Base-by-base conservation (phyloP, 441 rosid species). In the Breynia disticha region DNA sequence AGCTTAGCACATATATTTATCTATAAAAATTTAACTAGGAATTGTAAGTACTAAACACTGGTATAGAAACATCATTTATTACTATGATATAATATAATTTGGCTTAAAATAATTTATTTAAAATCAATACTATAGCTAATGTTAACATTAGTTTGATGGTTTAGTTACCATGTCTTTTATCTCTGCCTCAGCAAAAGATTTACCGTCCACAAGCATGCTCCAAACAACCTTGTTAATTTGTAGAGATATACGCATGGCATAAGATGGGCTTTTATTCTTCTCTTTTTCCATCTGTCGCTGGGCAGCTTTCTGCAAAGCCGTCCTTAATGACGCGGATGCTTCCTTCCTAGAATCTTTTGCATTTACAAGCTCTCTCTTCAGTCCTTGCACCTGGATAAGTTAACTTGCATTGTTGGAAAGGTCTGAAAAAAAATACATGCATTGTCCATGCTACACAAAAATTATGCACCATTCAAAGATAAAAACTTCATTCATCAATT, bases 151-250 rank as follows among this genome's bases (percentile, higher is more conserved):
- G 43, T 9, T 39, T 8, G 11, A 39, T 39, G 14, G 43, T 39
- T 14, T 28, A 57, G 88, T 79, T 63, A 93, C 99, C 99, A 93
- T 83, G 70, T 90, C 93, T 77, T 89, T 89, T 71, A 93, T 93
- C 79, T 93, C 97, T 61, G 96, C 93, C 77, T 93, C 99, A 18
- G 99, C 90, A 72, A 93, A 87, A 60, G 97, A 65, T 85, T 93
- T 93, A 50, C 97, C 96, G 76, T 93, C 99, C 64, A 84, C 64
- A 68, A 93, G 82, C 99, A 93, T 93, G 74, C 83, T 76, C 99
- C 99, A 93, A 20, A 87, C 85, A 50, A 93, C 93, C 79, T 89
- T 87, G 62, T 67, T 70, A 64, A 89, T 89, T 70, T 89, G 84
- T 70, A 93, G 69, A 21, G 96, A 86, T 66, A 89, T 80, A 19